A percentile compares a stretch with the other conserved stretches of the same genome.
Conservation (phyloP, 2,329 filamentous ascomycete species). For the Arthrobotrys iridis region DNA sequence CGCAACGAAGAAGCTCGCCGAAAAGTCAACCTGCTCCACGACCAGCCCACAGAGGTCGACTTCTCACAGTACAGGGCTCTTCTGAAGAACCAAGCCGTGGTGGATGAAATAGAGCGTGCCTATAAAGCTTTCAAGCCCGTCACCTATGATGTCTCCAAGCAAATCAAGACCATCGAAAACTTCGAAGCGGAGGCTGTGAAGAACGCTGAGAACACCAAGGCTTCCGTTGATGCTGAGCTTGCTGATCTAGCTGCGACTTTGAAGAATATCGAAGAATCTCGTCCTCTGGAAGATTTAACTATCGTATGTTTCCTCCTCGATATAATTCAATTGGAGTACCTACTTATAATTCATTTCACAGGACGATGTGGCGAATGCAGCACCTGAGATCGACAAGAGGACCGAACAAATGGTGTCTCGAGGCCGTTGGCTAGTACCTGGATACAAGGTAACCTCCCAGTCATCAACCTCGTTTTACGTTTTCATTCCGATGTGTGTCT, state of each 20-base stretch:
- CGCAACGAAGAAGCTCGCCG: conserved; percentile 98
- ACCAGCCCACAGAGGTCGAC: conserved; percentile 87
- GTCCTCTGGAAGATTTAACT: conserved; percentile 96
- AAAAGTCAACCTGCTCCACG: conserved; percentile 83
- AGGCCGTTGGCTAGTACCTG: conserved; percentile 97
- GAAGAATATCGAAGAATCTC: conserved; percentile 94
- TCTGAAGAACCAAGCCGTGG: conserved; percentile 94
- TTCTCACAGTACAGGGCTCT: conserved; percentile 89
- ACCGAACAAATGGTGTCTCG: conserved; percentile 93
- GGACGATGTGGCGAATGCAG: conserved; percentile 94
- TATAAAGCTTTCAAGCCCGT: conserved; percentile 90
- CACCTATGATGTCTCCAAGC: conserved; percentile 90
- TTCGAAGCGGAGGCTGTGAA: conserved; percentile 97
- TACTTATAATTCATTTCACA: conserved; percentile 62
- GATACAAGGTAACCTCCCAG: conserved; percentile 86
- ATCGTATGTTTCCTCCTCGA: conserved; percentile 75
- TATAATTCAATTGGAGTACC: neutral
- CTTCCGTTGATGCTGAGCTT: conserved; percentile 93
- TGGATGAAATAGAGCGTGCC: conserved; percentile 97
- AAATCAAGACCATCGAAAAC: conserved; percentile 97
- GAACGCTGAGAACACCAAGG: conserved; percentile 97
- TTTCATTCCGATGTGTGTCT: conserved; percentile 64
- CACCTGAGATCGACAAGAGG: conserved; percentile 97
- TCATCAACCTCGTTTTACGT: neutral
- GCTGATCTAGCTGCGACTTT: conserved; percentile 92